phyloP scores from a whole-genome alignment of 495 filamentous ascomycete species.

The Terfezia claveryi region DNA sequence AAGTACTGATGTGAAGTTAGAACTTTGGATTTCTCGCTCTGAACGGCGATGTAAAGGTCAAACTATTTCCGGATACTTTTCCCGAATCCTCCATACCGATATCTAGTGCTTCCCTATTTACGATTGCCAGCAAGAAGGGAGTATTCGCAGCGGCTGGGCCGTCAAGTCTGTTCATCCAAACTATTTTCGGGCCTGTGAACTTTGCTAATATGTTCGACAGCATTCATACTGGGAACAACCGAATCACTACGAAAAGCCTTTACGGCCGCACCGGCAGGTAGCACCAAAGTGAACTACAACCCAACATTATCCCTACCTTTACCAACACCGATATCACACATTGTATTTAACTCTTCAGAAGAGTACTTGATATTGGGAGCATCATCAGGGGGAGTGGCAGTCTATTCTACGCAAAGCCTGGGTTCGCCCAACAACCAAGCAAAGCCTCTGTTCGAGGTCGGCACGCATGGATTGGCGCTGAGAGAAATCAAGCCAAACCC shows the following conservation, averaged over 20 bases:
- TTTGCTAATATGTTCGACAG: slow-evolving; percentile 5
- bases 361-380: slow-evolving; percentile 62
- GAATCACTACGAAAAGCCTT: slow-evolving; percentile 59
- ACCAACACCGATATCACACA: slow-evolving; percentile 57
- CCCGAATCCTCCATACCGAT: slow-evolving; percentile 47
- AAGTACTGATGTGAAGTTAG: slow-evolving; percentile 22
- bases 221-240: slow-evolving; percentile 54
- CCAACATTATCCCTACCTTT: slow-evolving; percentile 52
- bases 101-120: slow-evolving; percentile 63
- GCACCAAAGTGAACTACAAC: slow-evolving; percentile 39
- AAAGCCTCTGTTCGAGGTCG: slow-evolving; percentile 40
- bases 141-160: slow-evolving; percentile 75
- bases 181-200: background rate
- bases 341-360: slow-evolving; percentile 74
- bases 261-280: slow-evolving; percentile 28
- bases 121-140: slow-evolving; percentile 57
- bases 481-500: slow-evolving; percentile 68
- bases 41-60: slow-evolving; percentile 58
- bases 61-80: slow-evolving; percentile 60
- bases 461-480: slow-evolving; percentile 50
- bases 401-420: slow-evolving; percentile 52
- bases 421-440: slow-evolving; percentile 30
- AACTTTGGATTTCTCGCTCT: slow-evolving; percentile 64
- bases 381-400: slow-evolving; percentile 58
- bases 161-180: slow-evolving; percentile 22